phyloP scores from a whole-genome alignment of 2,329 filamentous ascomycete species.

The Trichoderma brevicompactum region DNA sequence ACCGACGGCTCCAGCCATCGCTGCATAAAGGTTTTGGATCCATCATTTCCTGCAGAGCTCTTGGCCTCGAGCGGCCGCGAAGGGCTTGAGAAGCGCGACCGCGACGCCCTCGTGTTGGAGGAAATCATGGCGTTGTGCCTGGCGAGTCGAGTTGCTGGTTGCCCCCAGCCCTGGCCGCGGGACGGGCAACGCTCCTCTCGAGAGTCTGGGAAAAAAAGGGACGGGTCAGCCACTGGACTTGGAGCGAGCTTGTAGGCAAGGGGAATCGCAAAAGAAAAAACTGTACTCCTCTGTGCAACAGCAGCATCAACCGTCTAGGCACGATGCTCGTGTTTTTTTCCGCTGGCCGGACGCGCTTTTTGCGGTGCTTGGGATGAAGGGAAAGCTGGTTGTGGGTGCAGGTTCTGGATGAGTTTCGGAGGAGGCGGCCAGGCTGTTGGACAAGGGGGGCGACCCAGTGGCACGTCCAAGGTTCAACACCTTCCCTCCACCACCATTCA shows the following conservation, averaged over 20 bases:
- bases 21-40: constrained; percentile 56
- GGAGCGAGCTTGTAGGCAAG: constrained; percentile 4
- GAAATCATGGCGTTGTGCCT: constrained; percentile 43
- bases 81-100: constrained; percentile 63
- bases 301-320: constrained; percentile 42
- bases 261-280: neutral
- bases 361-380: constrained; percentile 34
- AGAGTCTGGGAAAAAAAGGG: constrained; percentile 32
- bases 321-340: constrained; percentile 36
- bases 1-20: constrained; percentile 63
- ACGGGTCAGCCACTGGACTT: constrained; percentile 31
- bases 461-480: constrained; percentile 31
- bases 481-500: constrained; percentile 28
- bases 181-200: constrained; percentile 40
- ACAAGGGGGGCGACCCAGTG: constrained; percentile 35
- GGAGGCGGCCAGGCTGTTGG: constrained; percentile 36
- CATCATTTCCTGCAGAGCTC: constrained; percentile 43
- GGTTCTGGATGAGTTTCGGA: constrained; percentile 34
- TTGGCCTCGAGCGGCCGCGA: constrained; percentile 48
- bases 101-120: constrained; percentile 53
- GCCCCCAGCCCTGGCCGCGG: constrained; percentile 33
- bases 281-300: constrained; percentile 38
- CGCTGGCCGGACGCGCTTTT: constrained; percentile 40
- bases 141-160: constrained; percentile 28
- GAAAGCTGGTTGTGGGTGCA: constrained; percentile 34